A percentile compares a stretch with the other conserved stretches of the same genome.
Conservation (phyloP, 192 early-diverging fungal species). For the Spizellomyces sp. region DNA sequence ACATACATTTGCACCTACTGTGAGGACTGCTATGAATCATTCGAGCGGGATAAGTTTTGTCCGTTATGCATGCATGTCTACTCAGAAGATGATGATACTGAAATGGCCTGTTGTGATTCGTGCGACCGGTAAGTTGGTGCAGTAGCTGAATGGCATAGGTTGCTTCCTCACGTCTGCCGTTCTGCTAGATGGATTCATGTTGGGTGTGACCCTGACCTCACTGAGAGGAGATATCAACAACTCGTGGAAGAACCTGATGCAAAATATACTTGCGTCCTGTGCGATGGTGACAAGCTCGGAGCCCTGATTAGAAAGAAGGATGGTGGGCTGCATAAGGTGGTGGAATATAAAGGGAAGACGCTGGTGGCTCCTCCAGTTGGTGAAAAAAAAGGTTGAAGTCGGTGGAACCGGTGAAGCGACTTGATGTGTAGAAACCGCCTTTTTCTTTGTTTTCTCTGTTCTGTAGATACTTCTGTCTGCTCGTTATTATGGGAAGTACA, state of each 20-base stretch:
- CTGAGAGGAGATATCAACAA: slow-evolving; percentile 40
- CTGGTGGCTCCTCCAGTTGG: slow-evolving; percentile 31
- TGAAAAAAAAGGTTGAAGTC: not conserved
- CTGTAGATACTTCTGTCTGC: no score
- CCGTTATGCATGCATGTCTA: slow-evolving; percentile 55
- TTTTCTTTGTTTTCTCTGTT: no score
- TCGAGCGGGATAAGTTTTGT: slow-evolving; percentile 42
- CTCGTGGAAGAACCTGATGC: slow-evolving; percentile 34
- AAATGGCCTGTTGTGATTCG: slow-evolving; percentile 55
- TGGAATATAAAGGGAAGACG: slow-evolving; percentile 35
- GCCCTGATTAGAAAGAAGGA: slow-evolving; percentile 12
- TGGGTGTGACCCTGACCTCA: slow-evolving; percentile 52
- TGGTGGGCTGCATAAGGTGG: slow-evolving; percentile 13
- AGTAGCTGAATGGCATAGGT: not conserved
- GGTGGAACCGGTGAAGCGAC: not conserved
- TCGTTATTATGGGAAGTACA: no score
- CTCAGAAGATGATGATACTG: slow-evolving; percentile 45
- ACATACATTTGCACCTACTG: slow-evolving; percentile 54
- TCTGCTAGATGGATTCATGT: slow-evolving; percentile 54
- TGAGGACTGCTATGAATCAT: slow-evolving; percentile 39
- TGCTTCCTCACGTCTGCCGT: not conserved
- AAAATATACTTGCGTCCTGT: slow-evolving; percentile 54
- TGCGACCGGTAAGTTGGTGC: slow-evolving; percentile 43
- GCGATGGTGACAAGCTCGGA: slow-evolving; percentile 32
- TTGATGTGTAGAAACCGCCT: no score